Conservation (phyloP, 2,329 filamentous ascomycete species). For the Botryosphaeria dothidea region DNA sequence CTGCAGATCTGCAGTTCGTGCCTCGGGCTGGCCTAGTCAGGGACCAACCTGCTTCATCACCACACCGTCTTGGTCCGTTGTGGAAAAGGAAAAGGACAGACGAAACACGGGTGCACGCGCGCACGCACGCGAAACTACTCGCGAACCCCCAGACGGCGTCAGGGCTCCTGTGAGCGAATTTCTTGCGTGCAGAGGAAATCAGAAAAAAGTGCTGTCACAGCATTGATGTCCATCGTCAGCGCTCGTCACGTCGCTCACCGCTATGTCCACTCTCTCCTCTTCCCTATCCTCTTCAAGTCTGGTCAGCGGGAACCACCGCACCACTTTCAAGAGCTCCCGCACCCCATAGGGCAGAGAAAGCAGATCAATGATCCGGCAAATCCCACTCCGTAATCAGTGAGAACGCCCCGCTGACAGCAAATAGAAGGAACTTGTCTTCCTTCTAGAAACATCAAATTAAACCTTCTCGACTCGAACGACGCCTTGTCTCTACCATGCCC, state of each 20-base stretch:
- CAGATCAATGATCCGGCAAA: background rate
- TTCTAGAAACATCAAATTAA: constrained; percentile 9
- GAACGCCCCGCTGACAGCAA: background rate
- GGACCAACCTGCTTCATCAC: constrained; percentile 4
- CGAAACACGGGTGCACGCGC: background rate
- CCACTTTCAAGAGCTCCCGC: background rate
- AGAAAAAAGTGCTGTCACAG: background rate
- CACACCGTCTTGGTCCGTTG: constrained; percentile 14
- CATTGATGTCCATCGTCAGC: background rate
- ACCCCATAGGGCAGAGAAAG: background rate
- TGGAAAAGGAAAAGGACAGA: background rate
- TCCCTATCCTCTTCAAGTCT: background rate
- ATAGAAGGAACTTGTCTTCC: background rate
- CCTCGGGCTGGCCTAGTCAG: constrained; percentile 5
- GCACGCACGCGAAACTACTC: background rate
- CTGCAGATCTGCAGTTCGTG: constrained; percentile 12
- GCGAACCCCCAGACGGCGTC: background rate
- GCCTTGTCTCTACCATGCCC: background rate
- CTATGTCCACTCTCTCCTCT: background rate
- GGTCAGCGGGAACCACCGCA: constrained; percentile 9
- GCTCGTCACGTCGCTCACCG: constrained; percentile 5
- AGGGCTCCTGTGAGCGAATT: background rate
- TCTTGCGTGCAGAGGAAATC: background rate
- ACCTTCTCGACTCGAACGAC: constrained; percentile 10
- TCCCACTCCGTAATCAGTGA: background rate